These are phyloP conservation scores for Starmera quercuum DNA, from an alignment of 805 yeast genomes.

Conservation along the genomic window DNA sequence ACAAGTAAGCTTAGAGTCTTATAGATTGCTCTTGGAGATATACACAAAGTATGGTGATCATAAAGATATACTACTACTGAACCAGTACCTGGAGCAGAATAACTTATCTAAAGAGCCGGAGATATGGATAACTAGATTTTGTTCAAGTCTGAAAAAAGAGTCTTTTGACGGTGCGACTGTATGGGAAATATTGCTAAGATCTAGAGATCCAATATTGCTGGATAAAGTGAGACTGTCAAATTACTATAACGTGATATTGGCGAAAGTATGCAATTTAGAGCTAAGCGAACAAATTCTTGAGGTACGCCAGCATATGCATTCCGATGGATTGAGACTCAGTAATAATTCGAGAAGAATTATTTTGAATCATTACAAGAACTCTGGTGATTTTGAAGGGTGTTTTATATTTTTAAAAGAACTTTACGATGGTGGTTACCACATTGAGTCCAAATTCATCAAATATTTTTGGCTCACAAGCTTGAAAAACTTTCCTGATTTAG, in stretches of 20 bases:
- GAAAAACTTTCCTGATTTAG: conserved; percentile 13
- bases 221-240: background rate
- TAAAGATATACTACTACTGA: conserved; percentile 11
- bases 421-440: background rate
- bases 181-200: background rate
- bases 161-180: background rate
- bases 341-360: conserved; percentile 1
- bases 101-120: background rate
- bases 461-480: conserved; percentile 16
- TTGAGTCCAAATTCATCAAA: conserved; percentile 8
- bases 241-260: background rate
- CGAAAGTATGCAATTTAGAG: background rate
- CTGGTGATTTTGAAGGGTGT: conserved; percentile 12
- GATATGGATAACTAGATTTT: background rate
- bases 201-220: background rate
- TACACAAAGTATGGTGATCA: conserved; percentile 8
- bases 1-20: conserved; percentile 9
- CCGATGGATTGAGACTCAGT: background rate
- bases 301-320: background rate
- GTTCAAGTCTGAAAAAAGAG: background rate
- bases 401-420: conserved; percentile 10
- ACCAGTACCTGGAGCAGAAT: background rate
- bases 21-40: conserved; percentile 5
- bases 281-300: background rate
- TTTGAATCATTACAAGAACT: conserved; percentile 15